Conservation (phyloP, 2,329 filamentous ascomycete species). For the Tolypocladium amazonense region DNA sequence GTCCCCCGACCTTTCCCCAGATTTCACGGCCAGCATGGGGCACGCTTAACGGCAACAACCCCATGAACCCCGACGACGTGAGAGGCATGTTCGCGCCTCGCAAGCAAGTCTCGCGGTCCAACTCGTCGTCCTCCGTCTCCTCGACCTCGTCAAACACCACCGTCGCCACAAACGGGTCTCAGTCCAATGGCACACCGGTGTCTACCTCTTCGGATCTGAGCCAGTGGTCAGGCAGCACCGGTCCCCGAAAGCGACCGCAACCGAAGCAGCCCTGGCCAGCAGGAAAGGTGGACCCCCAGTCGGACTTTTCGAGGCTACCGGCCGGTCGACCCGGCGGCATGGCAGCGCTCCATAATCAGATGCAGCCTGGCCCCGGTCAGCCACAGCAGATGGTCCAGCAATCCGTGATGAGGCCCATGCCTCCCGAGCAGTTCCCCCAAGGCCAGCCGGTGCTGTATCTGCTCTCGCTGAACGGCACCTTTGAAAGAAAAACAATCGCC, state of each 20-base stretch:
- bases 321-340: constrained; percentile 33
- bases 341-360: constrained; percentile 18
- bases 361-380: constrained; percentile 20
- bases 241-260: constrained; percentile 40
- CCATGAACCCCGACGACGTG: constrained; percentile 75
- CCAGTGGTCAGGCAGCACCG: constrained; percentile 37
- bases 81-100: constrained; percentile 83
- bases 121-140: constrained; percentile 82
- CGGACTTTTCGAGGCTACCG: constrained; percentile 36
- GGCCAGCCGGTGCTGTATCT: constrained; percentile 74
- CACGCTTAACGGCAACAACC: constrained; percentile 45
- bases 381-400: constrained; percentile 30
- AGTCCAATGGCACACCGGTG: constrained; percentile 48
- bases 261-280: constrained; percentile 39
- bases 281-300: constrained; percentile 33
- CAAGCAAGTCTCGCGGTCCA: constrained; percentile 76
- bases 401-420: constrained; percentile 51
- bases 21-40: constrained; percentile 57
- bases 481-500: constrained; percentile 91
- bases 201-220: constrained; percentile 35
- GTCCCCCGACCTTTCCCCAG: constrained; percentile 51
- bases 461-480: constrained; percentile 86
- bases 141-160: constrained; percentile 53
- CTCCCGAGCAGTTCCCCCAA: constrained; percentile 46
- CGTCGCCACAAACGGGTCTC: constrained; percentile 48